phyloP scores from a whole-genome alignment of 371 early-diverging fungal species.

The Syncephalastrum contaminatum region DNA sequence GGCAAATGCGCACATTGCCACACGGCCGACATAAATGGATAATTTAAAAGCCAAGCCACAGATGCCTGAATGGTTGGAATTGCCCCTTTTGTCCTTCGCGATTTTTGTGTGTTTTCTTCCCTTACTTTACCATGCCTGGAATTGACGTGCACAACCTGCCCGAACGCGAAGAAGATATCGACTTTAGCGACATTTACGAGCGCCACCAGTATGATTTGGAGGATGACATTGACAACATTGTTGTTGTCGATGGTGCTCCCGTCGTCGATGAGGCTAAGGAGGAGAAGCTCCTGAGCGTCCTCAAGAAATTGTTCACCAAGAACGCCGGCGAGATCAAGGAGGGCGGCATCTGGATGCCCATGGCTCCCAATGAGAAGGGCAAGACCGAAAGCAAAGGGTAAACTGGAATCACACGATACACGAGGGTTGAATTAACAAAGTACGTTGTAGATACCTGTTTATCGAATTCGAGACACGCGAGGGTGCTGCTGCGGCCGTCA shows the following conservation, averaged over 20 bases:
- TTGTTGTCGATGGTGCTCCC: conserved; percentile 93
- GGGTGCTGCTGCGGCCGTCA: conserved; percentile 81
- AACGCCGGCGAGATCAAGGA: conserved; percentile 78
- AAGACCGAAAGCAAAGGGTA: conserved; percentile 83
- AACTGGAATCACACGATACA: conserved; percentile 9
- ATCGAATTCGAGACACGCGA: conserved; percentile 90
- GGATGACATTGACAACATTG: conserved; percentile 79
- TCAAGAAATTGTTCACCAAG: conserved; percentile 80
- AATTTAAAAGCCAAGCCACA: no score
- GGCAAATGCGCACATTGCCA: no score
- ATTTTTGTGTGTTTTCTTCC: conserved; percentile 3
- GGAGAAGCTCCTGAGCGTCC: conserved; percentile 76
- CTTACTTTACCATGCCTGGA: conserved; percentile 27
- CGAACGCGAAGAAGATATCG: conserved; percentile 71
- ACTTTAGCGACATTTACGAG: conserved; percentile 90
- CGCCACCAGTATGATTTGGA: conserved; percentile 65
- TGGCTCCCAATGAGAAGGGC: conserved; percentile 67
- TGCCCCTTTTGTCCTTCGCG: background rate
- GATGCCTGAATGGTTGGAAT: no score
- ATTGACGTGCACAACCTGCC: conserved; percentile 59
- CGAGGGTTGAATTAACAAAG: no score
- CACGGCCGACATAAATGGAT: no score
- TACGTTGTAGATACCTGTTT: conserved; percentile 78
- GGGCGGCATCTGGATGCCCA: conserved; percentile 88
- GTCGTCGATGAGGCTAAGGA: conserved; percentile 85